phyloP scores from a whole-genome alignment of 2,329 filamentous ascomycete genomes.

The Epichloe sp. region DNA sequence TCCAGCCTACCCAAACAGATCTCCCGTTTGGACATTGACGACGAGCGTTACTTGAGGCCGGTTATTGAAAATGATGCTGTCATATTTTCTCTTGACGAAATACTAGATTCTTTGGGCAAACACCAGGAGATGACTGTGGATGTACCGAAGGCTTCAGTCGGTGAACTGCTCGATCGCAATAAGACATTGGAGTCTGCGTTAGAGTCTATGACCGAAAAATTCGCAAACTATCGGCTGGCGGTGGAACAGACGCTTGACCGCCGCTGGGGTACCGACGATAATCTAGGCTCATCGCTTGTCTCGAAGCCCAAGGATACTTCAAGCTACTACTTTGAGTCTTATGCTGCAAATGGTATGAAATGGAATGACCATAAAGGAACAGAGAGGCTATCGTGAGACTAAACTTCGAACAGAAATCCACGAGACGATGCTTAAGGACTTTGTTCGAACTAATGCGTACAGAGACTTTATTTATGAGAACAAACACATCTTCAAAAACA shows the following conservation, averaged over 20 bases:
- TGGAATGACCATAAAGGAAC: neutral
- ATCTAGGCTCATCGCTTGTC: neutral
- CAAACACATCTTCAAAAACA: conserved; percentile 74
- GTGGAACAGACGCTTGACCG: conserved; percentile 55
- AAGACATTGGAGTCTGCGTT: conserved; percentile 47
- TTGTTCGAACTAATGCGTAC: conserved; percentile 78
- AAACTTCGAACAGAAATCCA: conserved; percentile 54
- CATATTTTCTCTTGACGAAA: conserved; percentile 74
- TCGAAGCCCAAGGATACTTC: conserved; percentile 17
- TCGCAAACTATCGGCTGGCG: conserved; percentile 50
- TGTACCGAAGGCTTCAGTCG: conserved; percentile 11
- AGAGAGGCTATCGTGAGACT: neutral
- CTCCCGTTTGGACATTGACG: conserved; percentile 48
- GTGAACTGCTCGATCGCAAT: conserved; percentile 35
- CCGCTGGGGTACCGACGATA: conserved; percentile 44
- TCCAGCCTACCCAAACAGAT: conserved; percentile 42
- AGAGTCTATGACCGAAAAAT: conserved; percentile 44
- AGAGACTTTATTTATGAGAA: conserved; percentile 91
- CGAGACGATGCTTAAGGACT: conserved; percentile 90
- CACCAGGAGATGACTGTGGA: conserved; percentile 23
- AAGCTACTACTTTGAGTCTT: conserved; percentile 47
- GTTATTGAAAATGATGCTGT: conserved; percentile 81
- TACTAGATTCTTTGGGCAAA: conserved; percentile 29
- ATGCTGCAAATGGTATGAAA: conserved; percentile 42
- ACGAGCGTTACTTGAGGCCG: conserved; percentile 72